Evolutionary conservation across 139 green algal genomes (phyloP).

Genomic region (Chlamydomonas schloesseri): DNA sequence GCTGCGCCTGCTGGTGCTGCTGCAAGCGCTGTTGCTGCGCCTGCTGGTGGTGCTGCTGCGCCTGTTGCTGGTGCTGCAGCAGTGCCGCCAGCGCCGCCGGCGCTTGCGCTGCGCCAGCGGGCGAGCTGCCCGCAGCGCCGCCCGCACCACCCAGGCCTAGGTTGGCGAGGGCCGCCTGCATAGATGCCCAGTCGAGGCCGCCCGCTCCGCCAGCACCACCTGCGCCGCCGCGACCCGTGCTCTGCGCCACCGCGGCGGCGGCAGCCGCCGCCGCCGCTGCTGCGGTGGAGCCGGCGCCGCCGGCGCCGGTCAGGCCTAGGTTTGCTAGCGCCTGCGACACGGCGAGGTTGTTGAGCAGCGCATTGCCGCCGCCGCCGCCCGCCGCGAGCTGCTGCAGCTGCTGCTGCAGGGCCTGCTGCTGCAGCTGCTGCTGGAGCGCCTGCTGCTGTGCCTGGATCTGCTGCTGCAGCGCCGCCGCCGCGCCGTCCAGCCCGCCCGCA

Average conservation of each 20-base stretch:
- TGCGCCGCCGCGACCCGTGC: too few species aligned
- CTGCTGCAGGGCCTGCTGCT: constrained; percentile 42
- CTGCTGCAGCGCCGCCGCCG: constrained; percentile 2
- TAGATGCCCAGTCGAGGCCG: background rate
- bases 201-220: background rate
- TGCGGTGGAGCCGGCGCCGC: background rate
- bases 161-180: background rate
- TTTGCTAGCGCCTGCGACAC: constrained; percentile 48
- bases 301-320: background rate
- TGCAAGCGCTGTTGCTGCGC: background rate
- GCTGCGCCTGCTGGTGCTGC: background rate
- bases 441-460: constrained; percentile 22
- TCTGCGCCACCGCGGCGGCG: background rate
- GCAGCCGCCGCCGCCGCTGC: background rate
- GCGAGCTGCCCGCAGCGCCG: background rate
- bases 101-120: background rate
- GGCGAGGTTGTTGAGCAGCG: constrained; percentile 50
- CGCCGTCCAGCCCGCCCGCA: background rate
- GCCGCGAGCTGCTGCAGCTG: constrained; percentile 29
- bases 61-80: constrained; percentile 19
- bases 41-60: constrained; percentile 8
- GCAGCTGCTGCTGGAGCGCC: constrained; percentile 33
- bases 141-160: background rate
- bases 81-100: background rate
- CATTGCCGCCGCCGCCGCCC: background rate